phyloP scores from a whole-genome alignment of 1,284 basidiomycete species.

The Exobasidium rhododendri region DNA sequence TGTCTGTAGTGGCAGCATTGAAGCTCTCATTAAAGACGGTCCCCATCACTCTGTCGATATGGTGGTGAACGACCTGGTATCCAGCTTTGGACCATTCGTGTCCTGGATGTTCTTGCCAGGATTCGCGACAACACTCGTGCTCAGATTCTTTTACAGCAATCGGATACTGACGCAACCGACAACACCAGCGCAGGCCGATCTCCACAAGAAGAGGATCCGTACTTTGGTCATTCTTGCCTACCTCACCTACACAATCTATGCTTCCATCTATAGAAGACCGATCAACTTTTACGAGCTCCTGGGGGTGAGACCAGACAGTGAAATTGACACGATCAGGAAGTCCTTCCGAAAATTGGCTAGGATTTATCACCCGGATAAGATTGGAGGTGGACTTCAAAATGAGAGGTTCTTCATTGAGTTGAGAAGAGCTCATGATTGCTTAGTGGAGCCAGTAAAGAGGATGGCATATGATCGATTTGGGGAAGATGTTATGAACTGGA shows the following conservation, averaged over 20 bases:
- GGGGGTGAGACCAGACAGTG: conserved; percentile 63
- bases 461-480: conserved; percentile 85
- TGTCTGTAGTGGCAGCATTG: background rate
- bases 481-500: conserved; percentile 66
- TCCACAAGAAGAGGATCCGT: conserved; percentile 25
- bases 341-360: conserved; percentile 74
- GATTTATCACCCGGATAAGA: conserved; percentile 73
- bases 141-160: background rate
- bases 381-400: conserved; percentile 61
- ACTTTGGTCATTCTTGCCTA: conserved; percentile 68
- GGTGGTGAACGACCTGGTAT: background rate
- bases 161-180: conserved; percentile 2
- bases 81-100: conserved; percentile 4
- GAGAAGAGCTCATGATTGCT: conserved; percentile 72
- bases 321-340: conserved; percentile 66
- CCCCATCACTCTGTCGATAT: too few species aligned
- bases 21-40: conserved; percentile 4
- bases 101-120: conserved; percentile 9
- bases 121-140: background rate
- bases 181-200: background rate
- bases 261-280: conserved; percentile 62
- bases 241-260: conserved; percentile 66
- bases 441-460: conserved; percentile 72
- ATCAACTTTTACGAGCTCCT: conserved; percentile 75
- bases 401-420: conserved; percentile 70